phyloP scores from a whole-genome alignment of 108 stramenopile genomes.

The Cylindrotheca closterium region DNA sequence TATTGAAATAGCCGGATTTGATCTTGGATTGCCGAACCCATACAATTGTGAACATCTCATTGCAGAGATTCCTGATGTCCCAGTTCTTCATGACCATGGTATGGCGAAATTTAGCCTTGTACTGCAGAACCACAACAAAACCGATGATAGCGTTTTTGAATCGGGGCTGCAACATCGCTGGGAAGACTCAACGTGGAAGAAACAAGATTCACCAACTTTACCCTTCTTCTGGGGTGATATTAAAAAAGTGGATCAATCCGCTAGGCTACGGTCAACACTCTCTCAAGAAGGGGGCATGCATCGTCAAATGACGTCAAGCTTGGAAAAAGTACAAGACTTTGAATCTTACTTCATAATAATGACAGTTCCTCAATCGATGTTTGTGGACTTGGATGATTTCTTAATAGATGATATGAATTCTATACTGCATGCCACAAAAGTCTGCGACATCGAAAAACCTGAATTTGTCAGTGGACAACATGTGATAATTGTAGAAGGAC shows the following conservation, averaged over 20 bases:
- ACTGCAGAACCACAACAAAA: background rate
- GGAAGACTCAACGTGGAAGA: background rate
- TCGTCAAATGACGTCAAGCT: conserved; percentile 4
- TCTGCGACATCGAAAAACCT: conserved; percentile 36
- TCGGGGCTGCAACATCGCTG: background rate
- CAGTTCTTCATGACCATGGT: background rate
- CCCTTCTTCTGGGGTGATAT: conserved; percentile 3
- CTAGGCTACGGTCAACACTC: background rate
- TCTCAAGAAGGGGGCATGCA: conserved; percentile 27
- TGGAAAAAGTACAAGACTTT: background rate
- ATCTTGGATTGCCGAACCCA: background rate
- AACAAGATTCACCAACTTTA: background rate
- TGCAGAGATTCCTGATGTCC: background rate
- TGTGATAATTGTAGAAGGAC: conserved; percentile 18
- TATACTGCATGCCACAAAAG: conserved; percentile 11
- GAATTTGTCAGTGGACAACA: conserved; percentile 33
- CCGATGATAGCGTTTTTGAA: background rate
- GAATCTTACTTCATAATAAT: conserved; percentile 15
- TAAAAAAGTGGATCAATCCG: background rate
- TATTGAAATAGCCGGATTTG: background rate
- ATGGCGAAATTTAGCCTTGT: background rate
- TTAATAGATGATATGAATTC: background rate
- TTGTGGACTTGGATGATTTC: conserved; percentile 34
- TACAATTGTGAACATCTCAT: background rate
- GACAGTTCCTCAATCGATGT: conserved; percentile 25